Conservation (phyloP, 176 grass and related monocot genomes). For the Phragmites australis region DNA sequence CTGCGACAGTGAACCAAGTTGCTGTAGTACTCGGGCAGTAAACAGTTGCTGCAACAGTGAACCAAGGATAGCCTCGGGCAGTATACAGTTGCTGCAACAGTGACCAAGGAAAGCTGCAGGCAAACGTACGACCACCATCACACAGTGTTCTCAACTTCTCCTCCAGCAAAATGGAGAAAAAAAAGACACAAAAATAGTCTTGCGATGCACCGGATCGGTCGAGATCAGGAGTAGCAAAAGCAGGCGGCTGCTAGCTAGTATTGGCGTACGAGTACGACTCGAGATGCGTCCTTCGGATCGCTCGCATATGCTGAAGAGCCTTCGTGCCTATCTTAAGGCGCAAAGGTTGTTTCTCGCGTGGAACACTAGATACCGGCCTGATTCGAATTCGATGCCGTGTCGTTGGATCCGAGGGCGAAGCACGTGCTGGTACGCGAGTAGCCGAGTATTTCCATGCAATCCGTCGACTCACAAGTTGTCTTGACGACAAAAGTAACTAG, state of each 20-base stretch:
- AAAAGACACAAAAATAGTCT: too few relatives aligned
- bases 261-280: too few relatives aligned
- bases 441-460: not conserved
- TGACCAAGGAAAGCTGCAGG: not conserved
- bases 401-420: conserved; percentile 23
- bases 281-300: not conserved
- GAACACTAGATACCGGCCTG: not conserved
- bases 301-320: not conserved
- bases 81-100: too few relatives aligned
- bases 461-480: not conserved
- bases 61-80: too few relatives aligned
- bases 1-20: too few relatives aligned
- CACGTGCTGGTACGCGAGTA: not conserved
- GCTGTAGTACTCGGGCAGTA: not conserved
- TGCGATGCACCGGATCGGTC: too few relatives aligned
- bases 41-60: not conserved
- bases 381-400: too few relatives aligned
- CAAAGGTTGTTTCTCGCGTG: not conserved
- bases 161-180: not conserved
- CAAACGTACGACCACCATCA: not conserved
- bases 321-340: conserved; percentile 30
- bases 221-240: not conserved
- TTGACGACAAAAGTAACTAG: not conserved
- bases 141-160: too few relatives aligned
- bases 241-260: too few relatives aligned